Evolutionary conservation across 139 green algal species (phyloP).

Genomic region (Yamagishiella unicocca): DNA sequence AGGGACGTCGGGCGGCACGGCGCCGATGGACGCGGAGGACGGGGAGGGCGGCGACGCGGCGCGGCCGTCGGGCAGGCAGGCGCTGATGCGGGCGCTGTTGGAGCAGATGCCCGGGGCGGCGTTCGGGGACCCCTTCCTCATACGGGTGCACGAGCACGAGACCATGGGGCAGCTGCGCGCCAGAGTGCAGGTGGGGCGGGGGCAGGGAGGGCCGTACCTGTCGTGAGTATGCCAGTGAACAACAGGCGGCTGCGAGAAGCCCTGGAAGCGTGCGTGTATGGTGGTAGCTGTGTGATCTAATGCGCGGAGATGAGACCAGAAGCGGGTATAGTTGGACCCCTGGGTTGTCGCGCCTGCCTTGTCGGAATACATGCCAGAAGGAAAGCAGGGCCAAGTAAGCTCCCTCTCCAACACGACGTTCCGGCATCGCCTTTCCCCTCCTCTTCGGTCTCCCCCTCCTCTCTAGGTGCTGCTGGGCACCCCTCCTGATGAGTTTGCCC

Average conservation of each 20-base stretch:
- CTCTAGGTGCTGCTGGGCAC: conserved; percentile 81
- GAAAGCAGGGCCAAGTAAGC: not conserved
- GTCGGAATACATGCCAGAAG: too few species aligned
- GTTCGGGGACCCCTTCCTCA: conserved; percentile 94
- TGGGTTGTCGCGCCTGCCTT: too few species aligned
- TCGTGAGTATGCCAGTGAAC: too few species aligned
- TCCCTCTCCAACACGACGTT: not conserved
- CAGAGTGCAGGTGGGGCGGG: conserved; percentile 70
- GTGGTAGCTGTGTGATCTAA: too few species aligned
- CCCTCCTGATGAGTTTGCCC: conserved; percentile 85
- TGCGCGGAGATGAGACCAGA: too few species aligned
- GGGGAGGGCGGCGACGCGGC: not conserved
- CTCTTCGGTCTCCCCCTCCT: not conserved
- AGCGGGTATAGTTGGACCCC: too few species aligned
- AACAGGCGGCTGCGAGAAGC: too few species aligned
- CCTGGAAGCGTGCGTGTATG: too few species aligned
- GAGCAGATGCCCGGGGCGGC: conserved; percentile 45
- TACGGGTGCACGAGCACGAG: conserved; percentile 80
- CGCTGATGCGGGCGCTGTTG: not conserved
- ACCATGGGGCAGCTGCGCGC: conserved; percentile 78
- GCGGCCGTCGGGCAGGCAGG: not conserved
- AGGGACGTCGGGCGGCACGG: not conserved
- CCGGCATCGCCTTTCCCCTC: not conserved
- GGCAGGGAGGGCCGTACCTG: not conserved
- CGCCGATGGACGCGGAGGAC: conserved; percentile 9